Conservation (phyloP, 371 early-diverging fungal species). For the Sporodiniella umbellata region DNA sequence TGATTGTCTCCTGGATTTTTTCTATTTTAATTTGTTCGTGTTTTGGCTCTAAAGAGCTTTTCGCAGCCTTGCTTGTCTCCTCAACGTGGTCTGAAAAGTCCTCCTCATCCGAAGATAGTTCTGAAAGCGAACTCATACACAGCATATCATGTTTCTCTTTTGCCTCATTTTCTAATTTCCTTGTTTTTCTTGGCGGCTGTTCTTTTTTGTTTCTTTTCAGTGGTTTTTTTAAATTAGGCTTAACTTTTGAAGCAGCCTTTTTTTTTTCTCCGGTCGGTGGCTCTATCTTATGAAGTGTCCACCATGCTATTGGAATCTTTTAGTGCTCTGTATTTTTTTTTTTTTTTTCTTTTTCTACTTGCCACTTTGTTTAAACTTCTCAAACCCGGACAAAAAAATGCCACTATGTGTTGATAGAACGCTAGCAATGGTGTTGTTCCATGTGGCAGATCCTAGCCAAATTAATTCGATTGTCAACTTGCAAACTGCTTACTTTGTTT, state of each 20-base stretch:
- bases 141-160: conserved; percentile 16
- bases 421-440: conserved; percentile 80
- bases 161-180: conserved; percentile 4
- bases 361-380: conserved; percentile 51
- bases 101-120: conserved; percentile 32
- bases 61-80: too few relatives aligned
- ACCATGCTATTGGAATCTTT: conserved; percentile 47
- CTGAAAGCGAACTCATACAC: conserved; percentile 35
- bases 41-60: too few relatives aligned
- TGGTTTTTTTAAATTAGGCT: conserved; percentile 28
- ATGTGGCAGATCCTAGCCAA: conserved; percentile 54
- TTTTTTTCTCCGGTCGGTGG: conserved; percentile 40
- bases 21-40: conserved; percentile 2
- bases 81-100: conserved; percentile 9
- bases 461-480: too few relatives aligned
- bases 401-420: conserved; percentile 74
- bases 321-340: neutral
- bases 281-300: conserved; percentile 51
- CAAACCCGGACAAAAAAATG: conserved; percentile 78
- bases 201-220: conserved; percentile 14
- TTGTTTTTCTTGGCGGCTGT: conserved; percentile 3
- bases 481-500: conserved; percentile 66
- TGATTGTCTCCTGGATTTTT: neutral
- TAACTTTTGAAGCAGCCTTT: conserved; percentile 21
- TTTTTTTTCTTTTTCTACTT: conserved; percentile 5